A percentile compares a stretch with the other conserved stretches of the same genome.
These are phyloP conservation scores for Gelatoporia subvermispora DNA, from an alignment of 768 basidiomycete species.

Conservation along the genomic window DNA sequence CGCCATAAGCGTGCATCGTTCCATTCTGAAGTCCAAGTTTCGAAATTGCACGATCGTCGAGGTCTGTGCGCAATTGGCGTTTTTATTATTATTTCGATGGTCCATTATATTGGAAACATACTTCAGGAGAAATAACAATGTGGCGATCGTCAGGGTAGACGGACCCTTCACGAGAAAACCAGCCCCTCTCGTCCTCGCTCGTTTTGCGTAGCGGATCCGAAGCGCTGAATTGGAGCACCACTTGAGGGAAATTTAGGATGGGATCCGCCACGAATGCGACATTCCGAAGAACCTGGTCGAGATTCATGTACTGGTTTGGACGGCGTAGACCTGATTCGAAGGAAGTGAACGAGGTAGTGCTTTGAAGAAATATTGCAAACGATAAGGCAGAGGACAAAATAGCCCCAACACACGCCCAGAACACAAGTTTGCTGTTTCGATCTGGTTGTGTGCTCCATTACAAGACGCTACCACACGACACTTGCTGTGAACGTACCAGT, in stretches of 20 bases:
- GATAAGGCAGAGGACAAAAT: no score
- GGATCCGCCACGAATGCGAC: not conserved
- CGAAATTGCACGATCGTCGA: conserved; percentile 10
- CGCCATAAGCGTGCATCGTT: conserved; percentile 8
- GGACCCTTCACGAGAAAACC: conserved; percentile 1
- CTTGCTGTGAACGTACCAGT: no score
- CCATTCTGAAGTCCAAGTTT: conserved; percentile 14
- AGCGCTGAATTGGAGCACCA: conserved; percentile 8
- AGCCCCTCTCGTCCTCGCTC: conserved; percentile 4
- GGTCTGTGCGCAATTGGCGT: not conserved
- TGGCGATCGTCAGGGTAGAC: conserved; percentile 12
- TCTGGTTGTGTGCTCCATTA: no score
- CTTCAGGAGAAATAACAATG: conserved; percentile 2
- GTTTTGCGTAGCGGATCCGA: conserved; percentile 4
- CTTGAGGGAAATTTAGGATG: conserved; percentile 10
- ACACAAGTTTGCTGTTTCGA: no score
- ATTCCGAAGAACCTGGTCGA: conserved; percentile 5
- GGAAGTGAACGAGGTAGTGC: no score
- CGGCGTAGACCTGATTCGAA: no score
- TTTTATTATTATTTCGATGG: no score
- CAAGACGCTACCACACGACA: no score
- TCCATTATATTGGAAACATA: no score
- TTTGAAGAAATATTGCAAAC: no score
- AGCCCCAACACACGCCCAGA: no score
- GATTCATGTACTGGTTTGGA: conserved; percentile 11